Conservation (phyloP, 1,139 yeast genomes). For the Saccharomyces hybrid region DNA sequence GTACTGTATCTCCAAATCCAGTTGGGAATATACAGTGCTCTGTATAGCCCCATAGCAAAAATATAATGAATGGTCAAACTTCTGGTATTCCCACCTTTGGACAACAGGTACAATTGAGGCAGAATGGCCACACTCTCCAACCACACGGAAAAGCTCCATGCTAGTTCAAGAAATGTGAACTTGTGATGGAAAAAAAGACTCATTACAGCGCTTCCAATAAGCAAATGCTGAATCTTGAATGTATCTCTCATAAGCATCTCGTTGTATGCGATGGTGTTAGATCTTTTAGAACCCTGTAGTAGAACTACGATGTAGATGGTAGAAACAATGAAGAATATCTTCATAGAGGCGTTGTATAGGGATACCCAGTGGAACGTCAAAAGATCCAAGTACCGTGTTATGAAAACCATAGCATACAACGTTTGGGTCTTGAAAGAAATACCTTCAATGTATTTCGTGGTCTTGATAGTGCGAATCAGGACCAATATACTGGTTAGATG, state of each 20-base stretch:
- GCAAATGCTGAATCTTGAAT: constrained; percentile 65
- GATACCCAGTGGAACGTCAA: constrained; percentile 47
- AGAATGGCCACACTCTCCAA: constrained; percentile 84
- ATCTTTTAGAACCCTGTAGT: constrained; percentile 41
- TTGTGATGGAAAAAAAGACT: constrained; percentile 61
- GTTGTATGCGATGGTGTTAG: constrained; percentile 46
- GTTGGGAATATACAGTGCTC: constrained; percentile 84
- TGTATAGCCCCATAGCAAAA: constrained; percentile 82
- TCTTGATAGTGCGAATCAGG: constrained; percentile 61
- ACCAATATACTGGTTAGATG: constrained; percentile 77
- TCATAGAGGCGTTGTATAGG: constrained; percentile 71
- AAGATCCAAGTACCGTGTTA: constrained; percentile 72
- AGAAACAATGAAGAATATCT: constrained; percentile 67
- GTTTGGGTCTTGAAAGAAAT: constrained; percentile 83
- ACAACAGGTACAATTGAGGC: constrained; percentile 86
- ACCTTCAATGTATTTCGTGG: constrained; percentile 66
- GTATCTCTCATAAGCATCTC: constrained; percentile 61
- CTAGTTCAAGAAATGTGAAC: constrained; percentile 52
- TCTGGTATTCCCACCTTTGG: constrained; percentile 83
- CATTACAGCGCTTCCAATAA: constrained; percentile 54
- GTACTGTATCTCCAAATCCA: constrained; percentile 83
- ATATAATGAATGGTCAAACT: constrained; percentile 85
- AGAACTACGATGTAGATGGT: constrained; percentile 69
- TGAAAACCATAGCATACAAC: constrained; percentile 67
- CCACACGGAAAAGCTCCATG: constrained; percentile 79